Evolutionary conservation across 1,284 basidiomycete genomes (phyloP), one percentile per base, ranked within the genome.

Genomic region (Puccinia polysora): DNA sequence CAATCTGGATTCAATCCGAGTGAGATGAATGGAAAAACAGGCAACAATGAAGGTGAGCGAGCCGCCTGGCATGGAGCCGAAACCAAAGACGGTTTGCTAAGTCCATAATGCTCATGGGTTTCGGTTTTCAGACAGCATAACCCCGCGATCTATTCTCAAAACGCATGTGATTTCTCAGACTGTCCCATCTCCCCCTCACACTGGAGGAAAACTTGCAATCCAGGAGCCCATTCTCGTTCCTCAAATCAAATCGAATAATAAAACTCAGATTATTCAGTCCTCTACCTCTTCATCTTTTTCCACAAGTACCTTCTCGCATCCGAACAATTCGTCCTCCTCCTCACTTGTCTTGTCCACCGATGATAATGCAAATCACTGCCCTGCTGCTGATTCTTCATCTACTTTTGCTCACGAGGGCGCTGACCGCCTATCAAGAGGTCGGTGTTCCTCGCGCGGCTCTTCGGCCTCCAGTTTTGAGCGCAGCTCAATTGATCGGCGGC

Each of bases 401-500:
- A 38, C 32, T 40, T 40, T 18, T 32, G 2, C 36, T 36, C 59
- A 62, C 43, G 60, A 58, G n/a, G 25, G 62, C 25, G 32, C 52
- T 40, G 62, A 65, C 34, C 70, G 70, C n/a, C 36, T 55, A 14
- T 62, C 50, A 8, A 23, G 70, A 23, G 70, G 70, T 28, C 49
- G 70, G 49, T 72, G 60, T 12, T 72, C 70, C 8, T 72, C 70
- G 23, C 59, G 70, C 45, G 70, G 70, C 32, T 72, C 70, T 2
- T 72, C 70, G 12, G 60, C 60, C 15, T 72, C 70, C 1, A 72
- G 70, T 32, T 64, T 72, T 34, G 70, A 72, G 60, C 70, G 70
- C 7, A 45, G 47, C 34, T 52, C 68, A 15, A 63, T 49, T 20
- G 68, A 71, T 23, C 47, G 50, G 28, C 68, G 68, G 4, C 68